These are phyloP conservation scores for Ophiosphaerella korrae DNA, from an alignment of 2,329 filamentous ascomycete genomes.

Conservation along the genomic window DNA sequence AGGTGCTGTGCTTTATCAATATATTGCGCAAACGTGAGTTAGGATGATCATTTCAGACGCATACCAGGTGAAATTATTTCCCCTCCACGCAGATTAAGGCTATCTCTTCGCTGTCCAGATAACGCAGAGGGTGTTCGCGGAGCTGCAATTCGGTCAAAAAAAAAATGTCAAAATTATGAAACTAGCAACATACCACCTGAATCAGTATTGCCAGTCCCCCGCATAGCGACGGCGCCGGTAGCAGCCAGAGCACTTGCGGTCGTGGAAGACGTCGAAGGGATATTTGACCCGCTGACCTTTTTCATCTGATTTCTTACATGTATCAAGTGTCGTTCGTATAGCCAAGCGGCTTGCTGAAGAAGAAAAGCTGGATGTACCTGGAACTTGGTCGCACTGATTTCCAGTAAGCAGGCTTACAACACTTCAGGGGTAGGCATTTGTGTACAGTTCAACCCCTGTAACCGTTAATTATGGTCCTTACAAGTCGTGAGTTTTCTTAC, in stretches of 20 bases:
- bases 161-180: neutral
- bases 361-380: slow-evolving; percentile 87
- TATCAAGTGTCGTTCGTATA: slow-evolving; percentile 88
- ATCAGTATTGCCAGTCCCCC: slow-evolving; percentile 56
- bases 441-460: slow-evolving; percentile 77
- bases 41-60: neutral
- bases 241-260: slow-evolving; percentile 50
- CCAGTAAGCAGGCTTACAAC: slow-evolving; percentile 5
- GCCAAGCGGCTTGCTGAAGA: slow-evolving; percentile 89
- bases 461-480: slow-evolving; percentile 3
- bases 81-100: slow-evolving; percentile 56
- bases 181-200: slow-evolving; percentile 40
- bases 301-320: slow-evolving; percentile 91
- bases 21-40: neutral
- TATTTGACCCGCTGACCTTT: slow-evolving; percentile 67
- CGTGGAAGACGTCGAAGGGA: slow-evolving; percentile 55
- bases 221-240: slow-evolving; percentile 54
- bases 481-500: slow-evolving; percentile 54
- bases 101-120: slow-evolving; percentile 62
- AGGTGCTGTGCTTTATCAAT: slow-evolving; percentile 22
- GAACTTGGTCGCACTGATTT: slow-evolving; percentile 68
- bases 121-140: slow-evolving; percentile 59
- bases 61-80: slow-evolving; percentile 53
- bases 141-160: slow-evolving; percentile 23
- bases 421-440: neutral